Conservation (phyloP, 495 filamentous ascomycete species). For the Neurospora sp. region DNA sequence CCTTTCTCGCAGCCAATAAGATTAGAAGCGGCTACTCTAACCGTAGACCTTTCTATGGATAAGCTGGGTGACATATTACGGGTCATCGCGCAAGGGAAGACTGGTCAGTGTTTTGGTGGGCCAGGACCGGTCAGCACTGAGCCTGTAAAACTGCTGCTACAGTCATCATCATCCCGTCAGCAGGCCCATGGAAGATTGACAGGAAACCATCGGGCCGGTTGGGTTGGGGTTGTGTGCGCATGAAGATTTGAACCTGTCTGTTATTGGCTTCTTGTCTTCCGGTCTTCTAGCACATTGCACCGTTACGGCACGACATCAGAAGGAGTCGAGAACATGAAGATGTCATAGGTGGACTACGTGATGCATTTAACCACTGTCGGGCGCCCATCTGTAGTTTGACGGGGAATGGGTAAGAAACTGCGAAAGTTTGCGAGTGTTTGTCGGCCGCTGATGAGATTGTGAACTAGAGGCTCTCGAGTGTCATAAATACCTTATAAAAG, state of each 20-base stretch:
- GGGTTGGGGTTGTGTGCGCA: neutral
- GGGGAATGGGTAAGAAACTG: neutral
- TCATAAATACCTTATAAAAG: neutral
- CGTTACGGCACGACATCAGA: neutral
- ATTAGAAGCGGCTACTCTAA: neutral
- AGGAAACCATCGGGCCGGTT: neutral
- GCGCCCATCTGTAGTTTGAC: neutral
- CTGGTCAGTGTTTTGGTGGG: neutral
- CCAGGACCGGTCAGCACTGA: neutral
- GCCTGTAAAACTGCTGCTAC: neutral
- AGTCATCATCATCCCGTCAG: neutral
- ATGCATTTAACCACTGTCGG: neutral
- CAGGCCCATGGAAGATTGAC: neutral
- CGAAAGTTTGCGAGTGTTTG: neutral
- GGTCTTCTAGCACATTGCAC: neutral
- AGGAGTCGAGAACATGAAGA: neutral
- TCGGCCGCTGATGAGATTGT: neutral
- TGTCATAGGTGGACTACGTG: neutral
- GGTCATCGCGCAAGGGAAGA: neutral
- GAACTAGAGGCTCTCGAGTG: neutral
- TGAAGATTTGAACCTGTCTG: neutral
- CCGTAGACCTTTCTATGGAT: neutral
- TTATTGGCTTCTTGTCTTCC: neutral
- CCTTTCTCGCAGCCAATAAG: neutral
- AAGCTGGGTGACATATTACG: neutral